Evolutionary conservation across 2,329 filamentous ascomycete genomes (phyloP), one percentile per base, ranked within the genome.

Genomic region (Apiospora pterosperma): DNA sequence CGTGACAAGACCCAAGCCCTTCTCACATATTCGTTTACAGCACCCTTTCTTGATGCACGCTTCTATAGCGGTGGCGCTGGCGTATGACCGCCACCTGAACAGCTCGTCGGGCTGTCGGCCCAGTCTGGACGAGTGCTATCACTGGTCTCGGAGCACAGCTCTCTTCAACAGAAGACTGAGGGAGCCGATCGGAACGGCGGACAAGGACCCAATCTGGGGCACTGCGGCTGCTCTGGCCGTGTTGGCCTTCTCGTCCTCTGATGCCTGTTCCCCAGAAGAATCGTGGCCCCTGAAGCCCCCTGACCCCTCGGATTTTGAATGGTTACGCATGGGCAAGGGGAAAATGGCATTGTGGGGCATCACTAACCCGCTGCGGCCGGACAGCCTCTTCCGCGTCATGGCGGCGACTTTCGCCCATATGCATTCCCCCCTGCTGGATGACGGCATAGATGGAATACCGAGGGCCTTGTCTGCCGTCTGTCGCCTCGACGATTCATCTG

Each of bases 1-100:
- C 14, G 11, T 10, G 16, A n/a, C 4, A n/a, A 41, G 7, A 1
- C 38, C 38, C 5, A 31, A 52, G 5, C 16, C 67, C 25, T 63
- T 63, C 59, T 70, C 61, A 69, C 62, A 48, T 16, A n/a, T n/a
- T n/a, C 31, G 23, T n/a, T 62, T 66, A 44, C 58, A 75, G 81
- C 64, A 81, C 61, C 81, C 81, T 3, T 80, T 72, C 44, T 67
- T 83, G 21, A 82, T 83, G 80, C 81, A 83, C 62, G 80, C 80
- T 36, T 78, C 76, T 8, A 67, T 83, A 5, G 79, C 79, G 0
- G 76, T 82, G 36, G 77, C 80, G 0, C 66, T 79, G 14, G 71
- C 77, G 25, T 81, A 82, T 59, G 77, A 79, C 39, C 77, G 78
- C 48, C 68, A 76, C 61, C 66, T 75, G 0, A 74, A 75, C 16